Percentiles rank a stretch among this genome's conserved stretches.
Evolutionary conservation across 2,329 filamentous ascomycete genomes (phyloP).

Genomic region (Raffaelea deltoideospora): DNA sequence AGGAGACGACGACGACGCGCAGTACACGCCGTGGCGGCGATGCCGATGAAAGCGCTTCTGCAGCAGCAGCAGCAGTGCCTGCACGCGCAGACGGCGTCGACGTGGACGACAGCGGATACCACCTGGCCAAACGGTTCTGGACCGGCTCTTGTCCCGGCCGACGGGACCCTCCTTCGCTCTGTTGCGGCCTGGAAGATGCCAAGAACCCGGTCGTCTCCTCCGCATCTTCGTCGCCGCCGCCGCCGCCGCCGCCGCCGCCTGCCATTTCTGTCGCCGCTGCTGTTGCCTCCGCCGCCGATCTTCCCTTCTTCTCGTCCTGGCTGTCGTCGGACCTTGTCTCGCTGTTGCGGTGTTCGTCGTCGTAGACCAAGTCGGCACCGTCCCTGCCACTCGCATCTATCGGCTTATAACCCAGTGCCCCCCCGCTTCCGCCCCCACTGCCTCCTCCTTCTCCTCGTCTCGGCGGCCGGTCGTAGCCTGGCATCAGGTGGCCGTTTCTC

Average conservation of each 20-base stretch:
- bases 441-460: no score
- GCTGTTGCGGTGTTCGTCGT: no score
- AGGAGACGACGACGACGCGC: constrained; percentile 9
- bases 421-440: no score
- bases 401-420: no score
- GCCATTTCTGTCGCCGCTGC: background rate
- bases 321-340: no score
- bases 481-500: no score
- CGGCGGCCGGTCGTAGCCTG: no score
- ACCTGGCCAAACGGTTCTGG: no score
- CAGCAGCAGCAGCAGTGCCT: constrained; percentile 1
- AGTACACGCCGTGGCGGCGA: constrained; percentile 3
- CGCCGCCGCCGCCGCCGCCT: background rate
- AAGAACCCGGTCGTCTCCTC: background rate
- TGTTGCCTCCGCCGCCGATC: background rate
- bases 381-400: no score
- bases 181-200: background rate
- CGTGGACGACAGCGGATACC: no score
- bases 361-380: no score
- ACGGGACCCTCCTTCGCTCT: background rate
- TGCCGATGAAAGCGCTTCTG: constrained; percentile 3
- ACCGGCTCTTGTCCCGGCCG: background rate
- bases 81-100: constrained; percentile 3
- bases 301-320: background rate
- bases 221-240: background rate